phyloP scores from a whole-genome alignment of 805 yeast species.

The Lipomyces yamadae region DNA sequence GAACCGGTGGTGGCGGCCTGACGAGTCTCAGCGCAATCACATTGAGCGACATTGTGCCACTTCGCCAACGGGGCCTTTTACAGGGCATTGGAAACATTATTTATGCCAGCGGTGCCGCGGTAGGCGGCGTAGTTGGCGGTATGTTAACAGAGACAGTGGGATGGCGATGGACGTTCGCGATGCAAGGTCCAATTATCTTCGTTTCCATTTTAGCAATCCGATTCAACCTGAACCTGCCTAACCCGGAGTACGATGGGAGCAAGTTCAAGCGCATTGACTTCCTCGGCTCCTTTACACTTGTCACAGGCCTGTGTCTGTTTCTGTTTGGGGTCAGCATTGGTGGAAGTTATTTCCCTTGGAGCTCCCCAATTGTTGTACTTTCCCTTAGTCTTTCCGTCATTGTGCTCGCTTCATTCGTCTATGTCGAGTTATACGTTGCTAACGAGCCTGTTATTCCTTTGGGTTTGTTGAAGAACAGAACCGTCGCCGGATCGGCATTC shows the following conservation, averaged over 20 bases:
- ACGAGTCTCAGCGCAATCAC: slow-evolving; percentile 75
- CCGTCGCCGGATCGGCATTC: slow-evolving; percentile 67
- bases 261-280: slow-evolving; percentile 67
- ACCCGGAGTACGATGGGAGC: slow-evolving; percentile 47
- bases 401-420: slow-evolving; percentile 51
- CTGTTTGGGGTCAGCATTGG: slow-evolving; percentile 70
- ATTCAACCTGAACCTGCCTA: slow-evolving; percentile 39
- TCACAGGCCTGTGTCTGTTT: slow-evolving; percentile 58
- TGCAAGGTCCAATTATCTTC: slow-evolving; percentile 50
- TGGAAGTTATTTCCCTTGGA: slow-evolving; percentile 59
- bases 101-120: slow-evolving; percentile 75
- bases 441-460: slow-evolving; percentile 73
- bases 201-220: slow-evolving; percentile 48
- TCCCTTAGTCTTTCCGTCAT: slow-evolving; percentile 47
- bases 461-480: slow-evolving; percentile 57
- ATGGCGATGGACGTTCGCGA: slow-evolving; percentile 61
- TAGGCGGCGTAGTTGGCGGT: slow-evolving; percentile 69
- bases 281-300: slow-evolving; percentile 64
- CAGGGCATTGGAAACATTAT: slow-evolving; percentile 83
- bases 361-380: slow-evolving; percentile 49
- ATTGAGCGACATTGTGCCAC: slow-evolving; percentile 73
- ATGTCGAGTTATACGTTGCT: slow-evolving; percentile 57
- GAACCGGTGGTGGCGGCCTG: slow-evolving; percentile 92
- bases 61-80: slow-evolving; percentile 76
- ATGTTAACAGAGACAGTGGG: slow-evolving; percentile 57